Percentiles rank a stretch among this genome's conserved stretches.
Conservation (phyloP, 2,329 filamentous ascomycete species). For the Tolypocladium album region DNA sequence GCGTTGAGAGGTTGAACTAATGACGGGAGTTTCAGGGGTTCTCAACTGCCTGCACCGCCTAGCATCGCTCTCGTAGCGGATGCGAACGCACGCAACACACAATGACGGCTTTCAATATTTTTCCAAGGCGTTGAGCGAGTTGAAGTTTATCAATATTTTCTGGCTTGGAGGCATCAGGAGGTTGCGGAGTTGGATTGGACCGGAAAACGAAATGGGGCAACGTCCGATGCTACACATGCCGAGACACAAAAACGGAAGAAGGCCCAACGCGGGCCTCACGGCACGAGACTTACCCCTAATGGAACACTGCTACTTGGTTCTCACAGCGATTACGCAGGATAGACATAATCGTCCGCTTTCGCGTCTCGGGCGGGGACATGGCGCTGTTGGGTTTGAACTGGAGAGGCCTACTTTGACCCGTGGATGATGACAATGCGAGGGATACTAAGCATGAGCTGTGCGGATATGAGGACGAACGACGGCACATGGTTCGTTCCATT, state of each 20-base stretch:
- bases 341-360: not conserved
- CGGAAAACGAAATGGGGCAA: not conserved
- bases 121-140: slow-evolving; percentile 2
- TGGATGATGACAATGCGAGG: not conserved
- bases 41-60: slow-evolving; percentile 32
- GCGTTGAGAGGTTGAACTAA: not conserved
- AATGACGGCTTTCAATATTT: not conserved
- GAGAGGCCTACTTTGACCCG: not conserved
- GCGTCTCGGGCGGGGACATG: not conserved
- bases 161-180: not conserved
- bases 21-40: slow-evolving; percentile 20
- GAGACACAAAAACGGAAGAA: not conserved
- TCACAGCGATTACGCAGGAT: not conserved
- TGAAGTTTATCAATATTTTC: not conserved
- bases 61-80: slow-evolving; percentile 15
- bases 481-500: not conserved
- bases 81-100: not conserved
- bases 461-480: not conserved
- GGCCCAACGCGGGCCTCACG: slow-evolving; percentile 1
- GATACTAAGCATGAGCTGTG: not conserved
- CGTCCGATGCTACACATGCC: not conserved
- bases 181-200: not conserved
- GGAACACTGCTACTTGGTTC: not conserved
- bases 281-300: not conserved
- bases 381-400: not conserved